phyloP scores from a whole-genome alignment of 495 filamentous ascomycete species.

The Hyaloscypha hepaticicola region DNA sequence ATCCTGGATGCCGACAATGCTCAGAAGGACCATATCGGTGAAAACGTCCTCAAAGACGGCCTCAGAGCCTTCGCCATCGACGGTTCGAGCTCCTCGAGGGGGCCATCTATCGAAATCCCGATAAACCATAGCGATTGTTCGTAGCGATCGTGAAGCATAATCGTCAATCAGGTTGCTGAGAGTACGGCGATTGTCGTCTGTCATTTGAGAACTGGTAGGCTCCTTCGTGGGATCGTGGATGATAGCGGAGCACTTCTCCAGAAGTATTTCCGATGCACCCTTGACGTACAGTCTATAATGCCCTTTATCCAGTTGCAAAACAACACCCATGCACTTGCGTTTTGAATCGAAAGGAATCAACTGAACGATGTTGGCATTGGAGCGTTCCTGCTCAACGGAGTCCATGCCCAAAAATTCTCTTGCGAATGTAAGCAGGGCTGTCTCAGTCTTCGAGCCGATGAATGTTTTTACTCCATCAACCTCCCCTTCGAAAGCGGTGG shows the following conservation, averaged over 20 bases:
- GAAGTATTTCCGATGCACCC: slow-evolving; percentile 85
- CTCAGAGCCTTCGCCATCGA: slow-evolving; percentile 67
- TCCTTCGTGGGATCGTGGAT: slow-evolving; percentile 68
- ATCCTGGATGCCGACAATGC: slow-evolving; percentile 85
- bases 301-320: slow-evolving; percentile 64
- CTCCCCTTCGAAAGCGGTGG: slow-evolving; percentile 85
- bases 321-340: slow-evolving; percentile 86
- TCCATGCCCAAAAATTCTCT: slow-evolving; percentile 75
- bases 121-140: slow-evolving; percentile 85
- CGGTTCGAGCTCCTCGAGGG: slow-evolving; percentile 61
- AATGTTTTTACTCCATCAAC: slow-evolving; percentile 68
- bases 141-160: slow-evolving; percentile 79
- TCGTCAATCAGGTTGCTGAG: slow-evolving; percentile 65
- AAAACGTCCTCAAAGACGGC: slow-evolving; percentile 79
- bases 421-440: slow-evolving; percentile 74
- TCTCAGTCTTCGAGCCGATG: slow-evolving; percentile 89
- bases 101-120: slow-evolving; percentile 91
- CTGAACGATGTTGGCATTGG: slow-evolving; percentile 67
- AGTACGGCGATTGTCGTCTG: slow-evolving; percentile 54
- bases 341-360: slow-evolving; percentile 83
- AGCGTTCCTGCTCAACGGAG: slow-evolving; percentile 64
- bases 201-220: slow-evolving; percentile 53
- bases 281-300: slow-evolving; percentile 76
- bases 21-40: slow-evolving; percentile 72
- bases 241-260: slow-evolving; percentile 68